phyloP scores from a whole-genome alignment of 1,284 basidiomycete species.

The Cutaneotrichosporon dermatis region DNA sequence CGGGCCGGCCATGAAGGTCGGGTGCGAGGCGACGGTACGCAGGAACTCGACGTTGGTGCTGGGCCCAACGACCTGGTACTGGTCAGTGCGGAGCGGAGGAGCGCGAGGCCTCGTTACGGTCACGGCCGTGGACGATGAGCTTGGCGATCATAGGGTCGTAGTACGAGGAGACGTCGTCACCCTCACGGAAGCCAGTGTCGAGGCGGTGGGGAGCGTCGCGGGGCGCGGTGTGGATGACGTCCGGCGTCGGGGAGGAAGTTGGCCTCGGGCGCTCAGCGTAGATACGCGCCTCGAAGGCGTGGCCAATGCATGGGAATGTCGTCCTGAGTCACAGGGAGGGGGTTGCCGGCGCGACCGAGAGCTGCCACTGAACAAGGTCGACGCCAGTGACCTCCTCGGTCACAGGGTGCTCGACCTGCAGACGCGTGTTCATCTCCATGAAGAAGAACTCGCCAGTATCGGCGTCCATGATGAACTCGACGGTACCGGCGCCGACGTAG shows the following conservation, averaged over 20 bases:
- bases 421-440: slow-evolving; percentile 92
- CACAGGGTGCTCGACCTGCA: slow-evolving; percentile 93
- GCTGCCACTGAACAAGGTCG: slow-evolving; percentile 91
- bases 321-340: slow-evolving; percentile 69
- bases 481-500: slow-evolving; percentile 86
- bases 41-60: slow-evolving; percentile 89
- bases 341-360: slow-evolving; percentile 88
- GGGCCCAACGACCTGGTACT: slow-evolving; percentile 87
- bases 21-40: slow-evolving; percentile 67
- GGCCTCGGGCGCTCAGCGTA: slow-evolving; percentile 89
- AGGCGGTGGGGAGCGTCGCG: slow-evolving; percentile 64
- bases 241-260: slow-evolving; percentile 91
- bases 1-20: slow-evolving; percentile 70
- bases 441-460: slow-evolving; percentile 79
- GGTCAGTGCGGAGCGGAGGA: slow-evolving; percentile 74
- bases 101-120: slow-evolving; percentile 80
- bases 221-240: slow-evolving; percentile 64
- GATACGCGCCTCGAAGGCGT: slow-evolving; percentile 93
- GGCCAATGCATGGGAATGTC: slow-evolving; percentile 79
- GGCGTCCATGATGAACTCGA: slow-evolving; percentile 91
- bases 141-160: slow-evolving; percentile 77
- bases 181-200: slow-evolving; percentile 84
- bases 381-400: slow-evolving; percentile 92
- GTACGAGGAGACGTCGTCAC: slow-evolving; percentile 82
- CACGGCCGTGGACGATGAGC: slow-evolving; percentile 81